phyloP scores from a whole-genome alignment of 371 early-diverging fungal genomes.

The Phascolomyces articulosus region DNA sequence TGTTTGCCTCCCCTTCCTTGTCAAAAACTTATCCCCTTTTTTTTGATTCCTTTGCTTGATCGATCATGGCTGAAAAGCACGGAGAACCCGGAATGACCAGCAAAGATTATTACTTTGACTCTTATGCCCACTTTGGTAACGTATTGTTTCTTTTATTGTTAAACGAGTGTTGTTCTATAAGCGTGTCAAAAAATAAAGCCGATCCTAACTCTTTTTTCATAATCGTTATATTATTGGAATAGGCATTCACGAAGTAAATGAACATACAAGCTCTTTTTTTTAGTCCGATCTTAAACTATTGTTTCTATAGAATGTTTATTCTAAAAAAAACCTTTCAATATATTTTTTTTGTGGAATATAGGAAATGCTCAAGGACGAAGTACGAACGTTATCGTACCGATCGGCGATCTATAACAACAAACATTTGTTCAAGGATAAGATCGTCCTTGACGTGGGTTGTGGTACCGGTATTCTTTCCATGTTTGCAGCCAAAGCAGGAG shows the following conservation, averaged over 20 bases:
- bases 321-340: too few species aligned
- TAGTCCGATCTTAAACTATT: too few species aligned
- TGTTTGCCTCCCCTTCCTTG: neutral
- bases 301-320: too few species aligned
- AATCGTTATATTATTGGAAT: too few species aligned
- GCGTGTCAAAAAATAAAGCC: neutral
- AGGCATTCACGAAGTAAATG: constrained; percentile 60
- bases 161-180: constrained; percentile 22
- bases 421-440: constrained; percentile 94
- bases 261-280: neutral
- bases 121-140: constrained; percentile 96
- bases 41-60: neutral
- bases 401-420: constrained; percentile 91
- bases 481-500: constrained; percentile 94
- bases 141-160: too few species aligned
- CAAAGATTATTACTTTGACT: constrained; percentile 96
- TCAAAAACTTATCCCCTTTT: too few species aligned
- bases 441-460: constrained; percentile 97
- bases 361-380: constrained; percentile 95
- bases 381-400: constrained; percentile 95
- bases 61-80: neutral
- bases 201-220: too few species aligned
- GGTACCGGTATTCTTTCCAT: constrained; percentile 95
- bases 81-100: constrained; percentile 60
- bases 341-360: too few species aligned